These are phyloP conservation scores for Parmelia sp. DNA, from an alignment of 495 filamentous ascomycete species.

Conservation along the genomic window DNA sequence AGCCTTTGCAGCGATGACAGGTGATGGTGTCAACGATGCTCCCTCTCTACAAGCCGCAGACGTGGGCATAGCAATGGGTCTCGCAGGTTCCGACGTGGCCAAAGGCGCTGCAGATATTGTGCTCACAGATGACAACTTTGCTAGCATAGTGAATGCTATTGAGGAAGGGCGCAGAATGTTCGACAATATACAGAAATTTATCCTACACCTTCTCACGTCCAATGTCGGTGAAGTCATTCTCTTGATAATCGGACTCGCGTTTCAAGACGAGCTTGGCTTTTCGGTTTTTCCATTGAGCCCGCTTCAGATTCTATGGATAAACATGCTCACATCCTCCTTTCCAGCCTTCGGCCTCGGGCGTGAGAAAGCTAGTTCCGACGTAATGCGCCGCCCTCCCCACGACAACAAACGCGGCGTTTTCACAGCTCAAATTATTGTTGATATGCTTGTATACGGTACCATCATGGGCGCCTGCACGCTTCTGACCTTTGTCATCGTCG, in stretches of 20 bases:
- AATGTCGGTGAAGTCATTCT: constrained; percentile 71
- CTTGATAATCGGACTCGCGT: constrained; percentile 63
- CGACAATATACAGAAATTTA: constrained; percentile 78
- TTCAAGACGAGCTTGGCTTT: constrained; percentile 55
- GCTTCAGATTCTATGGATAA: constrained; percentile 72
- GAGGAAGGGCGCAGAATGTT: constrained; percentile 68
- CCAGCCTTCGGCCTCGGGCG: constrained; percentile 69
- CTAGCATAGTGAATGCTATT: constrained; percentile 65
- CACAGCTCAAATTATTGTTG: constrained; percentile 59
- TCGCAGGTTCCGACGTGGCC: constrained; percentile 79
- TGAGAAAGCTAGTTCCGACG: constrained; percentile 58
- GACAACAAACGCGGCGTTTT: constrained; percentile 63
- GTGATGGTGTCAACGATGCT: constrained; percentile 83
- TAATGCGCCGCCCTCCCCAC: constrained; percentile 67
- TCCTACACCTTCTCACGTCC: constrained; percentile 64
- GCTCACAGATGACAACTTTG: constrained; percentile 83
- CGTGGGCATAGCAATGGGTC: constrained; percentile 82
- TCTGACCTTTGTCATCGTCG: constrained; percentile 59
- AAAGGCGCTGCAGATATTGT: constrained; percentile 85
- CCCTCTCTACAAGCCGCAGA: constrained; percentile 72
- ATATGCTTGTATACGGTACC: constrained; percentile 68
- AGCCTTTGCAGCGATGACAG: constrained; percentile 64
- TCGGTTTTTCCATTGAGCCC: constrained; percentile 73
- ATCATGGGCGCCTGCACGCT: constrained; percentile 64
- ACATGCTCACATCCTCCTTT: constrained; percentile 69